Conservation (phyloP, 495 filamentous ascomycete genomes). For the Talaromyces adpressus region DNA sequence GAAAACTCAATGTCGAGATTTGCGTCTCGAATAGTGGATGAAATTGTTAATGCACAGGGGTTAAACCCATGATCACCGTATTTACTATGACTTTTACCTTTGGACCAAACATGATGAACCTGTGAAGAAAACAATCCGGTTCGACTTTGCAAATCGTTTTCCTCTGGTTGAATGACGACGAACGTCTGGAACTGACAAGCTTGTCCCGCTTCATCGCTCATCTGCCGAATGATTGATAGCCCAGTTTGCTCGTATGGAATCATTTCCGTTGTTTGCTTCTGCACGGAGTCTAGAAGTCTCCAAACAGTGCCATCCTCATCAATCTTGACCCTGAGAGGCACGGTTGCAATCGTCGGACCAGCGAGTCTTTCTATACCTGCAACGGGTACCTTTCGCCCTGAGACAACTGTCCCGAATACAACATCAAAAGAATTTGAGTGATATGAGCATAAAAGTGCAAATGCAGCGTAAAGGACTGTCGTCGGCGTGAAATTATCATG, state of each 20-base stretch:
- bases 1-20: background rate
- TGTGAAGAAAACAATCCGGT: background rate
- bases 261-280: slow-evolving; percentile 15
- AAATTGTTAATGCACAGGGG: background rate
- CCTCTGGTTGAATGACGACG: slow-evolving; percentile 9
- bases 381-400: slow-evolving; percentile 28
- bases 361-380: slow-evolving; percentile 23
- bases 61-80: background rate
- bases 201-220: slow-evolving; percentile 14
- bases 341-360: slow-evolving; percentile 29
- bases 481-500: slow-evolving; percentile 19
- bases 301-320: background rate
- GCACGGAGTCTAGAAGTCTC: background rate
- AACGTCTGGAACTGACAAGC: slow-evolving; percentile 28
- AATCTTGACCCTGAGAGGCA: slow-evolving; percentile 10
- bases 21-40: background rate
- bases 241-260: slow-evolving; percentile 31
- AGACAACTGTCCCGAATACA: slow-evolving; percentile 23
- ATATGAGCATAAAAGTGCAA: slow-evolving; percentile 24
- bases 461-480: slow-evolving; percentile 24
- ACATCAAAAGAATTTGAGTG: slow-evolving; percentile 24
- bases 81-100: background rate
- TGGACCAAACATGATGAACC: background rate
- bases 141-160: slow-evolving; percentile 19
- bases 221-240: slow-evolving; percentile 24